Base-by-base conservation (phyloP, 352 stramenopile species). In the Chrysophaeum taylorii region DNA sequence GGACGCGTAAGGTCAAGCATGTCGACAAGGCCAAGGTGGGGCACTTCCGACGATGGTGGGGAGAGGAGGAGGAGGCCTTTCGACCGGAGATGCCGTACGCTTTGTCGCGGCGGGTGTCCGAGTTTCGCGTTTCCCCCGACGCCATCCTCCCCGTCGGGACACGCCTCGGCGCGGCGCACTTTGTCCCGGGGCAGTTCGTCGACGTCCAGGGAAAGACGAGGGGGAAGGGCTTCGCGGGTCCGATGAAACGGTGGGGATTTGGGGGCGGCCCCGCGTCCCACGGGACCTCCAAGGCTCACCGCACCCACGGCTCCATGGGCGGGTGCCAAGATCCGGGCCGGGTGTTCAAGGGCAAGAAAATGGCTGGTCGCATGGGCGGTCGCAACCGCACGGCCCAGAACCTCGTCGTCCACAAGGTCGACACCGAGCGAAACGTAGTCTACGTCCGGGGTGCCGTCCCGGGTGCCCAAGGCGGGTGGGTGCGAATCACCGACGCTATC, bases 341-440 rank as follows among this genome's bases (percentile, higher is more conserved):
- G 73, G 95, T 99, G 12, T 99, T 97, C 75, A 99, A 99, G 82
- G 95, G 95, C 45, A 99, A 99, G 85, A 99, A 99, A 80, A 99
- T 99, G 95, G 86, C 96, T 38, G 96, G 95, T 14, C 88, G 91
- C 23, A 97, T 98, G 89, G 95, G 95, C 68, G 85, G 83, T 52
- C 89, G 92, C 48, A 76, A 80, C 16, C 87, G 96, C 21, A 98
- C 95, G 31, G 88, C 93, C 39, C 92, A 98, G 83, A 98, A 98
- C 79, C 81, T 98, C 45, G 45, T 57, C 9, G 45, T 93, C 61
- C 81, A 87, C 68, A 92, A 93, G 83, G 85, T 96, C 69, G 92
- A 97, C 79, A 81, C 88, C 35, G 78, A 91, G 73, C 86, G 90
- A 75, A 93, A 97, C 76, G 80, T 97, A 64, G 64, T 97, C 29